Base-by-base conservation (phyloP, 139 green algal species). In the Chlorella sp. region DNA sequence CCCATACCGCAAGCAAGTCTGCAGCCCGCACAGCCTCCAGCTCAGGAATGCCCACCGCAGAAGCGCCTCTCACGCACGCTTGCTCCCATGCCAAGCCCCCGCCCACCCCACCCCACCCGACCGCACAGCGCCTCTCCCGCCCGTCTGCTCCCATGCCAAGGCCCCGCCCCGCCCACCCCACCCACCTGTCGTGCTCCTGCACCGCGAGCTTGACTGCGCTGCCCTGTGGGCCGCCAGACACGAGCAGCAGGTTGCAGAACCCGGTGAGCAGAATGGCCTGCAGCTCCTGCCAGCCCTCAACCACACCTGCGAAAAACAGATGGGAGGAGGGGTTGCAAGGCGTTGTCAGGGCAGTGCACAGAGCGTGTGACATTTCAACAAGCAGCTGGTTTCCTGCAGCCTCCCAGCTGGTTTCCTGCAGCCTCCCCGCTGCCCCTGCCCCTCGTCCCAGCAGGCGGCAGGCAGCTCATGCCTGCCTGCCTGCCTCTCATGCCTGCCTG, bases 261-360 rank as follows among this genome's bases (percentile, higher is more conserved):
- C 83, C 83, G 3, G 61, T 39, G 21, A 79, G n/a, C 16, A 87
- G 48, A 26, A 87, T 78, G 22, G 26, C 61, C 37, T 87, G 57
- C 36, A 87, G 83, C 83, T 87, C 83, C 83, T 87, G 57, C 83
- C 83, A 87, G 9, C 83, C 83, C 61, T 78, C 34, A 0, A 80
- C 24, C 81, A 86, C 81, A n/a, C 81, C 81, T 86, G 81, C 34
- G 73, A 1, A 76, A 9, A 60, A 9, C 3, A 15, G 14, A 22
- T 53, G 39, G 40, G 9, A 34, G 39, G 39, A n/a, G 39, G 39
- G 40, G 78, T 39, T 7, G 39, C 39, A 64, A 4, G 32, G 0
- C 18, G 78, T 2, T 28, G 12, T 64, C 22, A 57, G 18, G 78
- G 18, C 36, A 78, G 76, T 40, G 32, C n/a, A 24, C 11, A n/a